Evolutionary conservation across 2,329 filamentous ascomycete species (phyloP).

Genomic region (Biscogniauxia sp.): DNA sequence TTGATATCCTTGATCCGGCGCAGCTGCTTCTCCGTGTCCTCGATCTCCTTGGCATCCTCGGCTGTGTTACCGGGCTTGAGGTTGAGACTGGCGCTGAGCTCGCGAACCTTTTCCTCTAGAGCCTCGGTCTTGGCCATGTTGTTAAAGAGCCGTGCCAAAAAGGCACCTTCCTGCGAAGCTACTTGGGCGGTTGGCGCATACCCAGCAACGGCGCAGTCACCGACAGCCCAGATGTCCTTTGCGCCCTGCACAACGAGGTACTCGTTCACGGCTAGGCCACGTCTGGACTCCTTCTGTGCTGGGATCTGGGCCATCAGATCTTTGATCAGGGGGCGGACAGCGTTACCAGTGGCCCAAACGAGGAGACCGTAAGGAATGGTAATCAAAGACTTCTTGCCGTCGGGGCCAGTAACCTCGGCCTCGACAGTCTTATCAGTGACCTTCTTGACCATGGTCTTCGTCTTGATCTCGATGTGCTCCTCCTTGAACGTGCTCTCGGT

Average conservation of each 20-base stretch:
- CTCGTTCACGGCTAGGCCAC: slow-evolving; percentile 95
- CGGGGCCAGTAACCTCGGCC: slow-evolving; percentile 76
- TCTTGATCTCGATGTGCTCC: slow-evolving; percentile 95
- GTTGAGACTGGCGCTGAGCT: slow-evolving; percentile 64
- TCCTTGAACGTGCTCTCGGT: slow-evolving; percentile 99
- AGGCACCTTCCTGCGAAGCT: slow-evolving; percentile 89
- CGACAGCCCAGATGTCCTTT: slow-evolving; percentile 96
- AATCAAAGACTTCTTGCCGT: slow-evolving; percentile 79
- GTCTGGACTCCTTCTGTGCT: slow-evolving; percentile 90
- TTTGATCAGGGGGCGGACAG: slow-evolving; percentile 81
- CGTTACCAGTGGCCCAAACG: slow-evolving; percentile 98
- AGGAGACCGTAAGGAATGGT: slow-evolving; percentile 90
- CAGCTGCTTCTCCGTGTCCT: slow-evolving; percentile 80
- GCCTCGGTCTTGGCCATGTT: slow-evolving; percentile 94
- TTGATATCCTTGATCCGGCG: slow-evolving; percentile 90
- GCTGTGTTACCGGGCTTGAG: slow-evolving; percentile 64
- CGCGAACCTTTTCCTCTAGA: slow-evolving; percentile 72
- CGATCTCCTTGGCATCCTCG: slow-evolving; percentile 71
- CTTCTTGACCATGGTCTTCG: slow-evolving; percentile 98
- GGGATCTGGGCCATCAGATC: slow-evolving; percentile 91
- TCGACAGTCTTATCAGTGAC: slow-evolving; percentile 92
- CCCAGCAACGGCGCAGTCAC: slow-evolving; percentile 95
- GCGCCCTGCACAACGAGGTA: slow-evolving; percentile 97
- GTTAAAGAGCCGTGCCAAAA: slow-evolving; percentile 95
- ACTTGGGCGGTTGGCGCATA: slow-evolving; percentile 98